Conservation (phyloP, 495 filamentous ascomycete species). For the Hyphodiscus hymeniophilus region DNA sequence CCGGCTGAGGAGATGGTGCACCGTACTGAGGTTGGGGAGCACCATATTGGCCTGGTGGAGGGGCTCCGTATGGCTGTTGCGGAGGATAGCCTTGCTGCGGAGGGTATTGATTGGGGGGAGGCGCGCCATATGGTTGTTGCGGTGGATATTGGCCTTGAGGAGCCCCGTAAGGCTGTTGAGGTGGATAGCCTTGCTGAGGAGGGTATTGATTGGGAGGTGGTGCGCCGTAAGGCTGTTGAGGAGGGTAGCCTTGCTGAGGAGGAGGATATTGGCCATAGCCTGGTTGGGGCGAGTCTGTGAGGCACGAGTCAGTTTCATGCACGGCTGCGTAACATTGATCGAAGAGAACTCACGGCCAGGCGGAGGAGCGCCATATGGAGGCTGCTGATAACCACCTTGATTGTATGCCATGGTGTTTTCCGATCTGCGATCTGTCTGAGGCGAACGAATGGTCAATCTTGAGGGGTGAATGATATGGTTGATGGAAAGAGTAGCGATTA, state of each 20-base stretch:
- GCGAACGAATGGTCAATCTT: neutral
- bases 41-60: slow-evolving; percentile 23
- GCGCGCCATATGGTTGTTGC: slow-evolving; percentile 10
- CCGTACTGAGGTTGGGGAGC: slow-evolving; percentile 34
- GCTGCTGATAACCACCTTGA: neutral
- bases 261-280: slow-evolving; percentile 26
- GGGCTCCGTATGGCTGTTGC: slow-evolving; percentile 20
- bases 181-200: slow-evolving; percentile 1
- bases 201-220: slow-evolving; percentile 2
- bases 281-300: slow-evolving; percentile 15
- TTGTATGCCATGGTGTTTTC: slow-evolving; percentile 15
- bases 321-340: neutral
- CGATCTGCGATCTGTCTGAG: neutral
- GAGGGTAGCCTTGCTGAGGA: slow-evolving; percentile 26
- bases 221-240: slow-evolving; percentile 9
- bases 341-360: slow-evolving; percentile 15
- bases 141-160: neutral
- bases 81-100: slow-evolving; percentile 27
- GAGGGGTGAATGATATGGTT: slow-evolving; percentile 4
- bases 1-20: slow-evolving; percentile 28
- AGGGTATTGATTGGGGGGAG: slow-evolving; percentile 14
- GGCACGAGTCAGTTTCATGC: slow-evolving; percentile 1
- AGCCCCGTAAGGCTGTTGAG: neutral
- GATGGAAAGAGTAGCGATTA: slow-evolving; percentile 6
- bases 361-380: slow-evolving; percentile 9